Percentiles rank a stretch among this genome's conserved stretches.
These are phyloP conservation scores for Dioszegia crocea DNA, from an alignment of 768 basidiomycete genomes.

Conservation along the genomic window DNA sequence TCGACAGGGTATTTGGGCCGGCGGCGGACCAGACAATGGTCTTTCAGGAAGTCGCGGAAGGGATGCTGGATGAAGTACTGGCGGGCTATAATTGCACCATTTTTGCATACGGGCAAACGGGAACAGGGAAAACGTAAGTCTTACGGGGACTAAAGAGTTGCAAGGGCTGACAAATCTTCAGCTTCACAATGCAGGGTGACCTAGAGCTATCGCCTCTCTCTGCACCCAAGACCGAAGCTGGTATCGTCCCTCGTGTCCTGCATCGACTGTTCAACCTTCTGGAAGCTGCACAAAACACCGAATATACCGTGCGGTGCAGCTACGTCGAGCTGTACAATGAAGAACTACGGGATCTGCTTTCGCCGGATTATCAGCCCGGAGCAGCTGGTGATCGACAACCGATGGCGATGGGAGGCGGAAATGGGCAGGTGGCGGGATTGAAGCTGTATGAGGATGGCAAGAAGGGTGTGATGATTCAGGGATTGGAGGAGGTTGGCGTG, in stretches of 20 bases:
- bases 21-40: conserved; percentile 93
- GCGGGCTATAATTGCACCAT: conserved; percentile 94
- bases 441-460: conserved; percentile 90
- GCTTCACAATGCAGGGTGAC: conserved; percentile 97
- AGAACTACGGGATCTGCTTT: conserved; percentile 88
- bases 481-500: conserved; percentile 83
- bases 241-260: conserved; percentile 91
- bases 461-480: conserved; percentile 88
- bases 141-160: conserved; percentile 8
- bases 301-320: conserved; percentile 89
- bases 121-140: conserved; percentile 93
- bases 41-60: conserved; percentile 87
- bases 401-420: conserved; percentile 8
- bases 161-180: conserved; percentile 22
- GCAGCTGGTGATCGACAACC: conserved; percentile 11
- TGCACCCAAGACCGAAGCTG: conserved; percentile 73
- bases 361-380: conserved; percentile 59
- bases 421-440: conserved; percentile 53
- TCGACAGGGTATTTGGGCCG: conserved; percentile 92
- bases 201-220: conserved; percentile 60
- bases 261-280: conserved; percentile 87
- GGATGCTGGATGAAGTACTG: conserved; percentile 89
- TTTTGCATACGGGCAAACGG: conserved; percentile 97
- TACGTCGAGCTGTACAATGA: conserved; percentile 97
- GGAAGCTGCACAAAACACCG: conserved; percentile 62